A percentile compares a stretch with the other conserved stretches of the same genome.
phyloP scores from a whole-genome alignment of 2,329 filamentous ascomycete species.

The Penicillium sp. region DNA sequence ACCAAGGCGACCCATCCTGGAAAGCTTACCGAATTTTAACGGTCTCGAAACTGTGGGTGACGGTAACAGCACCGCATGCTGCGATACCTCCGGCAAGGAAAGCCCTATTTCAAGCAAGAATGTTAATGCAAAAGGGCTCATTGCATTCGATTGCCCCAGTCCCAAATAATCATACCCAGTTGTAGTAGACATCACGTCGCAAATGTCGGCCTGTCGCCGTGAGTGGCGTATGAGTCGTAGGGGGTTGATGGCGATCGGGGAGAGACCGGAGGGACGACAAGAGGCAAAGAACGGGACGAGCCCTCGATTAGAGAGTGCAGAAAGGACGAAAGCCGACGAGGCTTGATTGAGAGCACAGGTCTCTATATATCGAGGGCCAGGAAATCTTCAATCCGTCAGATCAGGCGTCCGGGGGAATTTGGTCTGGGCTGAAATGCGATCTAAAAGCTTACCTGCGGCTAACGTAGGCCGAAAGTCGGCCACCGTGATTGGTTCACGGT shows the following conservation, averaged over 20 bases:
- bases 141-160: neutral
- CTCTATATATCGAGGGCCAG: neutral
- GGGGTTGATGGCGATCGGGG: constrained; percentile 20
- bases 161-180: constrained; percentile 44
- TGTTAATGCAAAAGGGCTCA: constrained; percentile 14
- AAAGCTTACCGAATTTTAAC: constrained; percentile 86
- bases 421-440: constrained; percentile 15
- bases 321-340: neutral
- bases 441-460: constrained; percentile 28
- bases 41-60: constrained; percentile 97
- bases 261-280: constrained; percentile 20
- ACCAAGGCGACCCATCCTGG: neutral
- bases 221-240: constrained; percentile 1
- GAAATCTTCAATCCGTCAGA: neutral
- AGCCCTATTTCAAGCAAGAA: constrained; percentile 54
- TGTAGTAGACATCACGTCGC: constrained; percentile 55
- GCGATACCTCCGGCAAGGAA: constrained; percentile 97
- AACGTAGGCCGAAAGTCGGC: constrained; percentile 17
- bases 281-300: constrained; percentile 1
- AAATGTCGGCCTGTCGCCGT: neutral
- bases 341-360: neutral
- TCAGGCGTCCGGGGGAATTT: constrained; percentile 7
- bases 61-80: constrained; percentile 94
- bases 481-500: constrained; percentile 17
- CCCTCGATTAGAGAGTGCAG: neutral